Percentiles rank a stretch among this genome's conserved stretches.
Conservation (phyloP, 371 early-diverging fungal species). For the Mortierella sp. region DNA sequence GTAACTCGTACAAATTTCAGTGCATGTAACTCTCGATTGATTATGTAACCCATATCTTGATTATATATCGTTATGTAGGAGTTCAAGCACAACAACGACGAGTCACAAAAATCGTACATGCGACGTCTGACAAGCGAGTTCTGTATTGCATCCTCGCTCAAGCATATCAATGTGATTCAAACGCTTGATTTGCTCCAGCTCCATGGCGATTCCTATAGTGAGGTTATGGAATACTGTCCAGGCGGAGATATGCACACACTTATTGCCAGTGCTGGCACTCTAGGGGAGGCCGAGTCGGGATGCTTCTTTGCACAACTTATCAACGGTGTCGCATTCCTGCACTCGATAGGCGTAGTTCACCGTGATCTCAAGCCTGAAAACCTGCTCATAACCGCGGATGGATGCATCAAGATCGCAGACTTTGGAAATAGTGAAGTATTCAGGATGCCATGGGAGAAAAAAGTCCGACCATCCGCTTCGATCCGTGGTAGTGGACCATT, state of each 20-base stretch:
- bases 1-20: neutral
- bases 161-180: conserved; percentile 78
- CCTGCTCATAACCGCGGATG: conserved; percentile 77
- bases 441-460: conserved; percentile 60
- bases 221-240: conserved; percentile 81
- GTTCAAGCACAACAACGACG: conserved; percentile 67
- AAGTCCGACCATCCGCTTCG: conserved; percentile 68
- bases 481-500: conserved; percentile 80
- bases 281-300: conserved; percentile 61
- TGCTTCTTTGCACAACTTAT: conserved; percentile 77
- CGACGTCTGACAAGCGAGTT: conserved; percentile 80
- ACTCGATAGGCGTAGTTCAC: conserved; percentile 79
- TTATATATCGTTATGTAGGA: conserved; percentile 60
- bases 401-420: conserved; percentile 91
- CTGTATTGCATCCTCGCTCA: conserved; percentile 75
- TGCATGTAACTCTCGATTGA: neutral
- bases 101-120: conserved; percentile 71
- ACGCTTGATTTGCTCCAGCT: conserved; percentile 80
- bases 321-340: conserved; percentile 73
- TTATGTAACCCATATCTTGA: neutral
- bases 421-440: conserved; percentile 80
- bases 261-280: conserved; percentile 59
- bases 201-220: conserved; percentile 65
- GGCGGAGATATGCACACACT: conserved; percentile 74
- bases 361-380: conserved; percentile 88